Evolutionary conservation across 2,329 filamentous ascomycete species (phyloP), one percentile per base, ranked within the genome.

Genomic region (Lasiodiplodia gonubiensis): DNA sequence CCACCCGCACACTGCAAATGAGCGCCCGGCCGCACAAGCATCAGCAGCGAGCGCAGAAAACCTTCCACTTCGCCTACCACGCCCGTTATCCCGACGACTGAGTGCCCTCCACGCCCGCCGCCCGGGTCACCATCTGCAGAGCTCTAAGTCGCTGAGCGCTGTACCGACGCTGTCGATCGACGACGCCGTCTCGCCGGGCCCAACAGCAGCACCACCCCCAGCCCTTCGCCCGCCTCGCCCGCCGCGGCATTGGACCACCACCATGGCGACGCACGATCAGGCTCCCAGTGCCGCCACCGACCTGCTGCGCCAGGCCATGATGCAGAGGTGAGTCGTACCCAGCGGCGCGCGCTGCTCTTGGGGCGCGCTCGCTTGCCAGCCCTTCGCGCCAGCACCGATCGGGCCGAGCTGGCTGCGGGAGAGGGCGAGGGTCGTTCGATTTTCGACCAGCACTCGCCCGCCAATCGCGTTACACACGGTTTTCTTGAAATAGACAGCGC

Each of bases 271-370:
- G 69, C 70, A 71, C 69, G 81, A 81, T 76, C 80, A 81, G 72
- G 80, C 83, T 72, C 81, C 81, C 68, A 59, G 55, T 21, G 55
- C 55, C 14, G 85, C 86, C 66, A 83, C 84, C 63, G 86, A 88
- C 73, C 78, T 87, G 77, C 78, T 87, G 73, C 83, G 86, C 74
- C 87, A 88, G 78, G 82, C 85, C 68, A 83, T 86, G 77, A 78
- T 84, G 76, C 85, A 85, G 74, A 85, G 83, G 86, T 88, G 83
- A 83, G 85, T 71, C 42, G 82, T 67, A 48, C 66, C 16, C 49
- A 18, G 37, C 18, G 25, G 25, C 33, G 48, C 48, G 33, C 37
- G 54, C 46, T 14, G 37, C 42, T 49, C 60, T 51, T 64, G 30
- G 25, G 48, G 42, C 51, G 57, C 57, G 42, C 66, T 52, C 57